Evolutionary conservation across 306 rosid genomes (phyloP), one percentile per base, ranked within the genome.

Genomic region (Lathyrus tuberosus): DNA sequence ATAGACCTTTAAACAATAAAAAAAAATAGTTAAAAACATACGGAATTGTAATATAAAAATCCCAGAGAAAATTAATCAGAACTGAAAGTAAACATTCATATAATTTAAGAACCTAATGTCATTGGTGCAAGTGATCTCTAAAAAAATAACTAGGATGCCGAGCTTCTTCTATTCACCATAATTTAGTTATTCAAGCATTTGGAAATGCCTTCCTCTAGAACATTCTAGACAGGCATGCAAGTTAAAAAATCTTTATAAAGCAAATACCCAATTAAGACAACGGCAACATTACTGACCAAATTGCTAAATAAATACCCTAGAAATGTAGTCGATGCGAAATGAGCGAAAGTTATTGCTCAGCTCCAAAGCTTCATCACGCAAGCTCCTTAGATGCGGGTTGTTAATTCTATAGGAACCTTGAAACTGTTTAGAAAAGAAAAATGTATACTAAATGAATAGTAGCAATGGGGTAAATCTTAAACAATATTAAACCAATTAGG

Each of bases 1-100:
- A 57, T 10, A 76, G 67, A 85, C 92, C 97, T 90, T 90, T 73
- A 58, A 77, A 69, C 64, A 75, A 72, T 62, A n/a, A 37, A 79
- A 57, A 46, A n/a, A 14, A 3, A 37, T 31, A 31, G 35, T 31
- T 5, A 44, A 41, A 33, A 8, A 31, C 8, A 59, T 18, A 52
- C 10, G 48, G 61, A 13, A 42, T 7, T 35, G 2, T 62, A 57
- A n/a, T 51, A 66, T 33, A 42, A 41, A 57, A 62, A 15, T 42
- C 47, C 10, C 10, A 42, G 47, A 10, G 47, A 42, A 20, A 51
- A 20, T 5, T 53, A 53, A 14, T 22, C 60, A 53, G 9, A 53
- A 8, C 18, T 11, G 60, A 20, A 53, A 4, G 31, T 3, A 53
- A 53, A 10, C 12, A 22, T 4, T 53, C 35, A 22, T 22, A 22